Base-by-base conservation (phyloP, 371 early-diverging fungal genomes). In the Actinomucor elegans region DNA sequence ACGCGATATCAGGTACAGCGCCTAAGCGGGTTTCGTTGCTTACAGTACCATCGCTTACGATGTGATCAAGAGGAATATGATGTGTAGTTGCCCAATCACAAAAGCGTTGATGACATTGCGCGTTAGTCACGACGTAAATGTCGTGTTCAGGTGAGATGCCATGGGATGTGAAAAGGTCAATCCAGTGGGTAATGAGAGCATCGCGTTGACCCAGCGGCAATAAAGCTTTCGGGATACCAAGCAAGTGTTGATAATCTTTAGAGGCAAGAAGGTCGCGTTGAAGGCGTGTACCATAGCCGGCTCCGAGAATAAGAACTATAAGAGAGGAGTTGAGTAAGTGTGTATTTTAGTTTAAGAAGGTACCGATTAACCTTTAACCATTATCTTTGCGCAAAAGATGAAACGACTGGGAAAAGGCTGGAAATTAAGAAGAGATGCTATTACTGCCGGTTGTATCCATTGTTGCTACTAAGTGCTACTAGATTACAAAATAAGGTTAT, bases 281-380 rank as follows among this genome's bases (percentile, higher is more conserved):
- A n/a, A 81, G 61, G 9, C 81, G 77, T 23, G 81, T 81, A 17
- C 81, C 81, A 50, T 81, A 81, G 7, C 81, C 81, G 14, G 81
- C 81, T 31, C 77, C 79, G 8, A 83, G 66, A 56, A 81, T 71
- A 18, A 81, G 62, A 1, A 80, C 73, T 80, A n/a, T n/a, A n/a
- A n/a, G n/a, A n/a, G n/a, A n/a, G n/a, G n/a, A n/a, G n/a, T n/a
- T n/a, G n/a, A n/a, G n/a, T n/a, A n/a, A n/a, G n/a, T n/a, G n/a
- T n/a, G n/a, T n/a, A n/a, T n/a, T n/a, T n/a, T n/a, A n/a, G n/a
- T n/a, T n/a, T n/a, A n/a, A n/a, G n/a, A n/a, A n/a, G n/a, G n/a
- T n/a, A n/a, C n/a, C n/a, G n/a, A n/a, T n/a, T n/a, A n/a, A n/a
- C n/a, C n/a, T n/a, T n/a, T n/a, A n/a, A n/a, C n/a, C n/a, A n/a